These are phyloP conservation scores for Cladochytrium replicatum DNA, from an alignment of 192 early-diverging fungal species.

Conservation along the genomic window DNA sequence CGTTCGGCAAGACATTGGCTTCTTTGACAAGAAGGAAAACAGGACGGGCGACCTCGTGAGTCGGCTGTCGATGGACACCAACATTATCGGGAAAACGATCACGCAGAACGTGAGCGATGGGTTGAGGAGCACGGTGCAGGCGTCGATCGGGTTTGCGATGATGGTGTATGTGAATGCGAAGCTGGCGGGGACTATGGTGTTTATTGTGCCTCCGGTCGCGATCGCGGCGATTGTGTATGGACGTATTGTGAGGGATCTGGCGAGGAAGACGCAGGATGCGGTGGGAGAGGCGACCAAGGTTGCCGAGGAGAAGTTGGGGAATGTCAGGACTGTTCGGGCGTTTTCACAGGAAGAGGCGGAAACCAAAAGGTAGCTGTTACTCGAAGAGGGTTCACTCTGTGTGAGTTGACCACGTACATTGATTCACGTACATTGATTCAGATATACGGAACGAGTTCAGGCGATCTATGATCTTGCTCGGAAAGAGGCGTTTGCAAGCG, in stretches of 20 bases:
- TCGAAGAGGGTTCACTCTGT: conserved; percentile 3
- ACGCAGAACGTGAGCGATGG: conserved; percentile 69
- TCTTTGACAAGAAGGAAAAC: conserved; percentile 42
- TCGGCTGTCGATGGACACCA: conserved; percentile 66
- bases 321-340: conserved; percentile 32
- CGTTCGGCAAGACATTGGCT: conserved; percentile 28
- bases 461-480: conserved; percentile 17
- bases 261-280: conserved; percentile 52
- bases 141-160: conserved; percentile 49
- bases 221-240: conserved; percentile 61
- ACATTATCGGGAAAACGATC: conserved; percentile 62
- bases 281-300: conserved; percentile 58
- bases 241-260: conserved; percentile 48
- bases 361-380: conserved; percentile 4
- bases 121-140: conserved; percentile 47
- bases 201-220: conserved; percentile 64
- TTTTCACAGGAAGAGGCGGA: conserved; percentile 28
- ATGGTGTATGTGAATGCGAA: conserved; percentile 48
- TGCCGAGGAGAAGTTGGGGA: conserved; percentile 50
- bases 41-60: conserved; percentile 71
- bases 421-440: too few relatives aligned
- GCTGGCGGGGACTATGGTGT: conserved; percentile 48
- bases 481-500: conserved; percentile 18
- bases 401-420: too few relatives aligned
- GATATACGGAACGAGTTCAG: conserved; percentile 14